phyloP scores from a whole-genome alignment of 176 grass and related monocot species.

The Hordeum vulgare region MorexV3_pseudomolecules_assembly NC_058520.1:439600658-439601157 shows the following conservation, averaged over 20 bases:
- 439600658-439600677: not conserved
- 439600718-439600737: not conserved
- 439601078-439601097: constrained; percentile 42
- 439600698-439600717: not conserved
- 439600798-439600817: not conserved
- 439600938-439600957: not conserved
- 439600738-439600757: no score
- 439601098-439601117: constrained; percentile 81
- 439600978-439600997: not conserved
- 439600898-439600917: constrained; percentile 3
- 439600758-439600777: not conserved
- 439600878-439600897: not conserved
- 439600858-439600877: not conserved
- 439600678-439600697: not conserved
- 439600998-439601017: not conserved
- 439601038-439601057: not conserved
- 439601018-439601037: not conserved
- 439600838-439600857: not conserved
- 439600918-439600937: not conserved
- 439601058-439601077: constrained; percentile 36
- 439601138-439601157: constrained; percentile 22
- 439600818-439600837: not conserved
- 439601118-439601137: constrained; percentile 69
- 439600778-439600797: not conserved
- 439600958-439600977: not conserved